Evolutionary conservation across 768 basidiomycete genomes (phyloP), one percentile per base, ranked within the genome.

Genomic region (Infundibulicybe gibba): DNA sequence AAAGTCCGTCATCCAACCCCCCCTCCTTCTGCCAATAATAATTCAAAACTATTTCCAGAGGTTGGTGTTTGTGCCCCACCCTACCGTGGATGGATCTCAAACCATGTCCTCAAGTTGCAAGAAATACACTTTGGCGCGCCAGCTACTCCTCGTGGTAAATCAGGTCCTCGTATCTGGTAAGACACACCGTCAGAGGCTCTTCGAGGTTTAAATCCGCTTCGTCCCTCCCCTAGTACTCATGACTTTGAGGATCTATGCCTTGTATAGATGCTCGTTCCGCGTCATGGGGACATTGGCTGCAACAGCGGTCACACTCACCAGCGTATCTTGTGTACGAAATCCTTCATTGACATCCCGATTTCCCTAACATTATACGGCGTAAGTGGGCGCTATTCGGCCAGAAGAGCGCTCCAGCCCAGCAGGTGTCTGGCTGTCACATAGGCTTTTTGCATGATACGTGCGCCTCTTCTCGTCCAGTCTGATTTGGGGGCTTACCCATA

Each of bases 301-400:
- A 5, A 59, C 62, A 21, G 70, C 59, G 2, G 43, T 54, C 0
- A 41, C 65, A 1, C 49, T 80, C 30, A 46, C 54, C 1, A 58
- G 51, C 1, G 44, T 74, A 3, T 49, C 66, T 37, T 62, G 53
- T 34, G 79, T 80, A 52, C 42, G 74, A 8, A 25, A 25, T 25
- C 64, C 31, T 35, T n/a, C 31, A 31, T n/a, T 37, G 48, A 48
- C 17, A 17, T 39, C 21, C 43, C 11, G n/a, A 39, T 8, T 4
- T 25, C 25, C 8, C 11, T 14, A 17, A 6, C 30, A 31, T 15
- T 13, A 6, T 16, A 40, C 20, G 16, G n/a, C 32, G 16, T 6
- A 40, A 78, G 78, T 80, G 72, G 70, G 54, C 70, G 1, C 50
- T 79, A 5, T 63, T 74, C 32, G 69, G 68, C 2, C 70, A 74